A percentile compares a stretch with the other conserved stretches of the same genome.
These are phyloP conservation scores for Scleromitrula shiraiana DNA, from an alignment of 2,329 filamentous ascomycete genomes.

Conservation along the genomic window DNA sequence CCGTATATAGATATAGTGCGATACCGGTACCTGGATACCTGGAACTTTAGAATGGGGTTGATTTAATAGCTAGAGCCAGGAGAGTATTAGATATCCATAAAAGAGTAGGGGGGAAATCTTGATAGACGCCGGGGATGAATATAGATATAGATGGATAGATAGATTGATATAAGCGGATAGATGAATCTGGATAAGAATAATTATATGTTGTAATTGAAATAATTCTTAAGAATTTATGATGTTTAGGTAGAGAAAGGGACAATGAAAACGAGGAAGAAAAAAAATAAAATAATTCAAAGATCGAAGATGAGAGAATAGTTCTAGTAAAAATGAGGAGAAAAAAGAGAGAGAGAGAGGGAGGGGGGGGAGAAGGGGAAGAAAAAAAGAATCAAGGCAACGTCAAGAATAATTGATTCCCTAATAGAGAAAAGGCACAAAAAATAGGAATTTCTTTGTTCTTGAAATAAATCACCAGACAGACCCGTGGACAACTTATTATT, in stretches of 20 bases:
- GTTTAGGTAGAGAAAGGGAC: background rate
- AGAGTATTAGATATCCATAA: background rate
- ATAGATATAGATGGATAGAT: too few relatives aligned
- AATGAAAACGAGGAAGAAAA: background rate
- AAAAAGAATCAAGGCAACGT: background rate
- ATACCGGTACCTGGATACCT: too few relatives aligned
- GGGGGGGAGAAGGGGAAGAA: background rate
- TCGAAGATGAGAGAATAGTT: background rate
- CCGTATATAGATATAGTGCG: too few relatives aligned
- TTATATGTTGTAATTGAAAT: background rate
- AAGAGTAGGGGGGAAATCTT: too few relatives aligned
- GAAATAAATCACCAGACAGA: background rate
- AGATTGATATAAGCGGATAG: too few relatives aligned
- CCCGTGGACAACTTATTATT: too few relatives aligned
- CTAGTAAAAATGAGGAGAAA: background rate
- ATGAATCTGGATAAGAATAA: background rate
- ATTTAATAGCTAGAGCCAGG: background rate
- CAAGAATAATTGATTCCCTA: background rate
- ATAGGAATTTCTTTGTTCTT: background rate
- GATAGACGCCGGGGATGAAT: background rate
- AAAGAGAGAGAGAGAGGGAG: background rate
- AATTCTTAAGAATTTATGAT: background rate
- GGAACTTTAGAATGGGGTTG: too few relatives aligned
- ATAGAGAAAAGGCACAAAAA: too few relatives aligned
- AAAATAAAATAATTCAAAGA: too few relatives aligned